These are phyloP conservation scores for Fusarium sp. DNA, from an alignment of 2,329 filamentous ascomycete genomes.

Conservation along the genomic window DNA sequence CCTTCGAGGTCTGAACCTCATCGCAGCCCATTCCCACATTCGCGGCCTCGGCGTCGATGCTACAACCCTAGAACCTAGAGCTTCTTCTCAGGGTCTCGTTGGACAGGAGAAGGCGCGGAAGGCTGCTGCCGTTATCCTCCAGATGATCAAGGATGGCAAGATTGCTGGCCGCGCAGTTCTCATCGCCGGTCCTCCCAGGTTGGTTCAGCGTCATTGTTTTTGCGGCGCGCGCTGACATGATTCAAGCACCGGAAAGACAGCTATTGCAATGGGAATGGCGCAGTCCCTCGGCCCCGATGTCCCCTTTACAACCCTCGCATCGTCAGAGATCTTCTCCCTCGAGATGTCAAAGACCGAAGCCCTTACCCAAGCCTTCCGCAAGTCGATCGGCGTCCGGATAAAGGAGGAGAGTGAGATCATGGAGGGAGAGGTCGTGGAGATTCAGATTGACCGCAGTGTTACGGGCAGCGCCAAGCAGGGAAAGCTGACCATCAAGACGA, in stretches of 20 bases:
- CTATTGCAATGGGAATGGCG: conserved; percentile 98
- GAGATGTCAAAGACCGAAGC: conserved; percentile 99
- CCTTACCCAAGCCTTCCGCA: conserved; percentile 97
- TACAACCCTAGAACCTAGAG: conserved; percentile 88
- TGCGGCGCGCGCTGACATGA: conserved; percentile 30
- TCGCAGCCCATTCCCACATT: conserved; percentile 98
- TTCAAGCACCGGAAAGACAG: conserved; percentile 92
- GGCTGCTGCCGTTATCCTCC: conserved; percentile 93
- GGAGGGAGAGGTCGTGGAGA: conserved; percentile 98
- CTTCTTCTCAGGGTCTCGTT: conserved; percentile 90
- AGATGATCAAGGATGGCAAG: conserved; percentile 99
- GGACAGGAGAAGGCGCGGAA: conserved; percentile 97
- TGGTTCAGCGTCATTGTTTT: conserved; percentile 35
- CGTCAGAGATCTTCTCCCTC: conserved; percentile 97
- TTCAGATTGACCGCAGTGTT: conserved; percentile 96
- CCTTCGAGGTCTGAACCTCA: conserved; percentile 95
- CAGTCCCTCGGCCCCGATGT: conserved; percentile 95
- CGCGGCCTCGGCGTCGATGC: conserved; percentile 93
- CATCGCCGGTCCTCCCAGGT: conserved; percentile 93
- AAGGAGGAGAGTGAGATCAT: conserved; percentile 99
- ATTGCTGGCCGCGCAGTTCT: conserved; percentile 95
- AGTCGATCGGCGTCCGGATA: conserved; percentile 97
- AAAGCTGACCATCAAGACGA: conserved; percentile 99
- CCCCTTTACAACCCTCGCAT: conserved; percentile 94
- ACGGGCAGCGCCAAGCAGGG: conserved; percentile 98